Conservation (phyloP, 129 eudicot species). For the Deinandra increscens region DNA sequence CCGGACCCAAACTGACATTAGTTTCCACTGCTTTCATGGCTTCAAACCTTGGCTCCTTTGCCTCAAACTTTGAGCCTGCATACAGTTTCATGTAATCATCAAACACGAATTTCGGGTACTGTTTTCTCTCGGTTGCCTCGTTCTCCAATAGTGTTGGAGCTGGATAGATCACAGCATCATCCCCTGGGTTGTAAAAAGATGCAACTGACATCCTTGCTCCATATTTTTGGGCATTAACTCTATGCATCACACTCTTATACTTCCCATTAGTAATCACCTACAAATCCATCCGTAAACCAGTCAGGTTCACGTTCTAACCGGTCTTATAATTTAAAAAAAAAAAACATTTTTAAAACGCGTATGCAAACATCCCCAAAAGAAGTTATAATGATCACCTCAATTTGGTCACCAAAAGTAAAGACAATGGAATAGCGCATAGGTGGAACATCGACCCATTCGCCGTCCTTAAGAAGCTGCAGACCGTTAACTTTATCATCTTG, state of each 20-base stretch:
- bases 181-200: slow-evolving; percentile 67
- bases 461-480: slow-evolving; percentile 75
- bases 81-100: slow-evolving; percentile 75
- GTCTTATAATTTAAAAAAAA: background rate
- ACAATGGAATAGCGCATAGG: slow-evolving; percentile 80
- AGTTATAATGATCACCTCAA: slow-evolving; percentile 41
- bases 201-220: slow-evolving; percentile 72
- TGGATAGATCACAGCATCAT: slow-evolving; percentile 63
- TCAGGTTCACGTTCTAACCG: background rate
- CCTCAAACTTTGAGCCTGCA: slow-evolving; percentile 70
- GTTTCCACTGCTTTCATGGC: slow-evolving; percentile 63
- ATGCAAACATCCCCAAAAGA: too few species aligned
- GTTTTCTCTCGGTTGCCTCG: slow-evolving; percentile 34
- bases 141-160: slow-evolving; percentile 58
- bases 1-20: slow-evolving; percentile 39
- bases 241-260: slow-evolving; percentile 76
- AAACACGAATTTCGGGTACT: slow-evolving; percentile 68
- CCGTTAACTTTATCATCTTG: slow-evolving; percentile 76
- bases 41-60: slow-evolving; percentile 79
- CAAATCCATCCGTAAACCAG: slow-evolving; percentile 17
- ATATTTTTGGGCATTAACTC: slow-evolving; percentile 66
- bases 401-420: slow-evolving; percentile 67
- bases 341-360: too few species aligned
- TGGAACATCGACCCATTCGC: slow-evolving; percentile 69
- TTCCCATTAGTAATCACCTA: slow-evolving; percentile 73